Base-by-base conservation (phyloP, 352 stramenopile genomes). In the Phytophthora hybrid region DNA sequence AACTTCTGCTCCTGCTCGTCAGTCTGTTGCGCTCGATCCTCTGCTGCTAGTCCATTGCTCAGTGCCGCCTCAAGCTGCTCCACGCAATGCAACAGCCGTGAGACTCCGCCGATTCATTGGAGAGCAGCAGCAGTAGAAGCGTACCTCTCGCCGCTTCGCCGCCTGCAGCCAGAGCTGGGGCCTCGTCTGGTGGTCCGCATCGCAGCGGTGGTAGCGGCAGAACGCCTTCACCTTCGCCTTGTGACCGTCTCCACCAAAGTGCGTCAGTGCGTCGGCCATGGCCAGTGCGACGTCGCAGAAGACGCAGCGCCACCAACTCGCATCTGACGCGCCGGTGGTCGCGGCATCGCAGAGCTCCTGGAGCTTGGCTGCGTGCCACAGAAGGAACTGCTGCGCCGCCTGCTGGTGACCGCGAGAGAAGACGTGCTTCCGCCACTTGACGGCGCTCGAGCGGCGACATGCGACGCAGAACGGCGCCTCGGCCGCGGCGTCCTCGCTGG, bases 371-470 rank as follows among this genome's bases (percentile, higher is more conserved):
- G 65, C 57, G 10, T 85, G 77, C 32, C 52, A 47, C 10, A 67
- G 52, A 21, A 94, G 73, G 53, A 90, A 91, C 37, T 81, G 66
- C 2, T 58, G 63, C 1, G 82, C 82, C 1, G 69, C 69, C 29
- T 76, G 70, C 54, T 93, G 84, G 72, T 94, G 88, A 18, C 49
- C 62, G n/a, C 73, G 80, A 14, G 80, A 84, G 74, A 89, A 94
- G 19, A 90, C 78, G 69, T 94, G 88, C 66, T 89, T 90, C 55
- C 70, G 76, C 84, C 86, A 94, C 73, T 89, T 89, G 37, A 80
- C 58, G 34, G 83, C 68, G 66, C 83, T 92, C 32, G 86, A 92
- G 68, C 78, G 81, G 31, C 84, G 78, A 69, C 85, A 94, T 21
- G 86, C 74, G 56, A 68, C 34, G 73, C 87, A 94, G 58, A 73